Conservation (phyloP, 1,284 basidiomycete species). For the Laetiporus sulphureus region DNA sequence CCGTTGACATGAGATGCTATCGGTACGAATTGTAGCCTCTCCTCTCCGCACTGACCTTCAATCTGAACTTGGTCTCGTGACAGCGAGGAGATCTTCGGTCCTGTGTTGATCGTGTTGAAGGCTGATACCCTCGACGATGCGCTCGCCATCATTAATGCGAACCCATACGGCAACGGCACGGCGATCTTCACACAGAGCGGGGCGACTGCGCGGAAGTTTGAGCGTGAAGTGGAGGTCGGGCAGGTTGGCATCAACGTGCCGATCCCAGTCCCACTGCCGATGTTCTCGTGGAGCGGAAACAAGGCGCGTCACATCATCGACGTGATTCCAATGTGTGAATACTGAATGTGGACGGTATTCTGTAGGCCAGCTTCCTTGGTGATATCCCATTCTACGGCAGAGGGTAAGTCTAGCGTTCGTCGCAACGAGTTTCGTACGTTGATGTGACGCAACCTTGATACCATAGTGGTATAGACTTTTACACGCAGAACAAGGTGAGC, state of each 20-base stretch:
- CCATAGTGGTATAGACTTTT: slow-evolving; percentile 78
- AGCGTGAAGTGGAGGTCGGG: slow-evolving; percentile 84
- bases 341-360: slow-evolving; percentile 34
- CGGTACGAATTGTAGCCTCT: slow-evolving; percentile 39
- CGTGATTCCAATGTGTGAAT: slow-evolving; percentile 24
- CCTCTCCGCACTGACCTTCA: not conserved
- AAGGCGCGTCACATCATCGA: slow-evolving; percentile 43
- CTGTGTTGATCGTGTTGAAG: slow-evolving; percentile 76
- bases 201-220: slow-evolving; percentile 93
- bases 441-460: not conserved
- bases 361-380: slow-evolving; percentile 72
- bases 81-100: slow-evolving; percentile 95
- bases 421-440: not conserved
- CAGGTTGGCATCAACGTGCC: slow-evolving; percentile 94
- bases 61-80: not conserved
- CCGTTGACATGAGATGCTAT: slow-evolving; percentile 84
- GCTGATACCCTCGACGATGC: slow-evolving; percentile 91
- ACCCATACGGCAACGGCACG: slow-evolving; percentile 91
- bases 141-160: slow-evolving; percentile 83
- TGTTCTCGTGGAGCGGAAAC: slow-evolving; percentile 93
- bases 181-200: slow-evolving; percentile 97
- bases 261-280: slow-evolving; percentile 84
- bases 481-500: slow-evolving; percentile 79
- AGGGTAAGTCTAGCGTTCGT: slow-evolving; percentile 36
- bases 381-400: slow-evolving; percentile 89